Percentiles rank a stretch among this genome's conserved stretches.
These are phyloP conservation scores for Gracilaria domingensis DNA, from an alignment of 23 red algal genomes.

Conservation along the genomic window DNA sequence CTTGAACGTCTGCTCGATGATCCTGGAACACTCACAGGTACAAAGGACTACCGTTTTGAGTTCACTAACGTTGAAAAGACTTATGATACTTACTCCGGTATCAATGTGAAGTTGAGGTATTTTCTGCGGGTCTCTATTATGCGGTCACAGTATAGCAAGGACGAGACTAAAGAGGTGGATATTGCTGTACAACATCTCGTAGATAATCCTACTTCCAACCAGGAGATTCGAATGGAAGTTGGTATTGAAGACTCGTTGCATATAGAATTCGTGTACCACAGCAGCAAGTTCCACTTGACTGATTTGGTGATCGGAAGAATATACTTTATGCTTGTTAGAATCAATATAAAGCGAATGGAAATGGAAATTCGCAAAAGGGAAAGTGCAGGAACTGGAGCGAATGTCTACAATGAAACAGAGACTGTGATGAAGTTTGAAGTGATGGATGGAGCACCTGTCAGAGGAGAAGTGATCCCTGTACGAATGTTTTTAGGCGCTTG, in stretches of 20 bases:
- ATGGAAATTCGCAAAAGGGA: slow-evolving; percentile 95
- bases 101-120: slow-evolving; percentile 92
- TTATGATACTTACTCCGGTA: slow-evolving; percentile 96
- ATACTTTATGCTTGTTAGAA: slow-evolving; percentile 88
- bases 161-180: slow-evolving; percentile 76
- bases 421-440: slow-evolving; percentile 97
- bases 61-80: slow-evolving; percentile 91
- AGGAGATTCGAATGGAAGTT: slow-evolving; percentile 89
- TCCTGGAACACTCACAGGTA: slow-evolving; percentile 69
- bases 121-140: slow-evolving; percentile 86
- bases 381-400: slow-evolving; percentile 79
- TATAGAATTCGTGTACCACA: slow-evolving; percentile 96
- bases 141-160: slow-evolving; percentile 71
- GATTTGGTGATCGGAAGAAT: slow-evolving; percentile 96
- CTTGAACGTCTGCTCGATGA: slow-evolving; percentile 88
- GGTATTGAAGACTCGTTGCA: slow-evolving; percentile 98
- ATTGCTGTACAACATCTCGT: slow-evolving; percentile 80
- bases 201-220: slow-evolving; percentile 50
- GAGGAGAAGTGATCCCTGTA: slow-evolving; percentile 88
- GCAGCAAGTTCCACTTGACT: slow-evolving; percentile 79
- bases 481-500: slow-evolving; percentile 92
- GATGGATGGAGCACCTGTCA: slow-evolving; percentile 89
- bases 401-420: slow-evolving; percentile 88
- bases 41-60: slow-evolving; percentile 75
- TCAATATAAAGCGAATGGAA: slow-evolving; percentile 98